These are phyloP conservation scores for Trypanosoma conorhini DNA, from an alignment of 208 protist species.

Conservation along the genomic window DNA sequence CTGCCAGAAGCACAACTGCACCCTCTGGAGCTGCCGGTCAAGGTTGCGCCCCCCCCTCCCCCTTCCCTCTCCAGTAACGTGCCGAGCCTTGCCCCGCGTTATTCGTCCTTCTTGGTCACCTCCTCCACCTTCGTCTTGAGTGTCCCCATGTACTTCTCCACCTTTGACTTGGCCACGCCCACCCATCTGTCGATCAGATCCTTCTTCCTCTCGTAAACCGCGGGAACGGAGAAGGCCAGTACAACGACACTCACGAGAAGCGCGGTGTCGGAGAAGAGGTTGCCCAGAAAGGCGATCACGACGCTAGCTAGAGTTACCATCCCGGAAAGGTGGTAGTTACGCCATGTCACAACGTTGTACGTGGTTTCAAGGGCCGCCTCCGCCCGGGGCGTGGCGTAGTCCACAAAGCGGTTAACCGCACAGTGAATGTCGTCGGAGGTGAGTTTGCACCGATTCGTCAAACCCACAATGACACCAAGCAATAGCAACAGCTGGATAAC, in stretches of 20 bases:
- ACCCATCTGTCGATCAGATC: constrained; percentile 53
- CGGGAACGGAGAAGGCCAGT: constrained; percentile 50
- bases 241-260: constrained; percentile 44
- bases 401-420: constrained; percentile 50
- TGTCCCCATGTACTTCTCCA: constrained; percentile 55
- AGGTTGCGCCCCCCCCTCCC: background rate
- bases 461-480: constrained; percentile 32
- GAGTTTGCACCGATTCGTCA: constrained; percentile 31
- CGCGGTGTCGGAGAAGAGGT: constrained; percentile 64
- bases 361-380: constrained; percentile 28
- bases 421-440: constrained; percentile 49
- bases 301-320: constrained; percentile 51
- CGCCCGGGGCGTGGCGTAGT: constrained; percentile 44
- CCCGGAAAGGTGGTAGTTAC: constrained; percentile 43
- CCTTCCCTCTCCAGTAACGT: background rate
- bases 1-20: background rate
- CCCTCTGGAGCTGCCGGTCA: background rate
- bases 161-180: constrained; percentile 22
- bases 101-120: constrained; percentile 21
- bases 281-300: constrained; percentile 65
- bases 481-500: constrained; percentile 46
- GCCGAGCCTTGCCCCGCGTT: constrained; percentile 12
- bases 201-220: constrained; percentile 77
- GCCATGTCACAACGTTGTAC: constrained; percentile 63
- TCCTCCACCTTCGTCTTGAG: constrained; percentile 43